These are phyloP conservation scores for Ceratocystis ficicola DNA, from an alignment of 2,329 filamentous ascomycete genomes.

Conservation along the genomic window DNA sequence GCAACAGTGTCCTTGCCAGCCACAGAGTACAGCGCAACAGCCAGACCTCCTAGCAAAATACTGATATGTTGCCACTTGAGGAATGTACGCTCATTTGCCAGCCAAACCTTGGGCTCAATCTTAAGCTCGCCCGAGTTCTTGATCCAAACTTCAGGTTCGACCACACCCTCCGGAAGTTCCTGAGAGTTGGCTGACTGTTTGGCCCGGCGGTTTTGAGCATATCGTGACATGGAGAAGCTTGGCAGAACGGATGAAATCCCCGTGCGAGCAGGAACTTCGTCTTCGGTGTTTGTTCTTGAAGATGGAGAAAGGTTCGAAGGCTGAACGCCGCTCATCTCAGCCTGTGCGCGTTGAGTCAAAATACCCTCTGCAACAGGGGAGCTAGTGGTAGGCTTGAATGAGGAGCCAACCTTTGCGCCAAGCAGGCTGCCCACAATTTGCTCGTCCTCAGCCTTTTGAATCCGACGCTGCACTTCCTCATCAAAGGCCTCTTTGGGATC, in stretches of 20 bases:
- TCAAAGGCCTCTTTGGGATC: constrained; percentile 85
- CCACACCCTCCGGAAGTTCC: constrained; percentile 72
- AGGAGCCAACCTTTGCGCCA: constrained; percentile 41
- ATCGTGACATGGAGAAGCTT: constrained; percentile 69
- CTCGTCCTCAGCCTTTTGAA: constrained; percentile 72
- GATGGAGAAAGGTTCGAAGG: constrained; percentile 8
- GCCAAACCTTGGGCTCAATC: constrained; percentile 96
- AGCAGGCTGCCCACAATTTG: constrained; percentile 82
- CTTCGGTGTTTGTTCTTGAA: constrained; percentile 30
- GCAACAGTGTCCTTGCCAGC: constrained; percentile 70
- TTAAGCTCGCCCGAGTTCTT: constrained; percentile 87
- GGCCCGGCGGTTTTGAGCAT: constrained; percentile 47
- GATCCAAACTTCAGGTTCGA: constrained; percentile 73
- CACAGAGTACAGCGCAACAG: constrained; percentile 77
- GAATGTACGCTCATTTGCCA: constrained; percentile 95
- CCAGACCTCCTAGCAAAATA: constrained; percentile 72
- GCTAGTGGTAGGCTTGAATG: constrained; percentile 48
- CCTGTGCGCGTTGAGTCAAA: constrained; percentile 31
- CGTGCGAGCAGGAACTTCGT: constrained; percentile 26
- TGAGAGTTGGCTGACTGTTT: constrained; percentile 26
- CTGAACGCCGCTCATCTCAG: constrained; percentile 26
- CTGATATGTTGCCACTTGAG: constrained; percentile 97
- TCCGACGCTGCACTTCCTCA: constrained; percentile 74
- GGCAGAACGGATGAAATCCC: constrained; percentile 61
- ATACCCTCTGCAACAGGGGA: constrained; percentile 57